Evolutionary conservation across 345 rosid species (phyloP), one percentile per base, ranked within the genome.

Genomic region (Geranium rotundifolium): DNA sequence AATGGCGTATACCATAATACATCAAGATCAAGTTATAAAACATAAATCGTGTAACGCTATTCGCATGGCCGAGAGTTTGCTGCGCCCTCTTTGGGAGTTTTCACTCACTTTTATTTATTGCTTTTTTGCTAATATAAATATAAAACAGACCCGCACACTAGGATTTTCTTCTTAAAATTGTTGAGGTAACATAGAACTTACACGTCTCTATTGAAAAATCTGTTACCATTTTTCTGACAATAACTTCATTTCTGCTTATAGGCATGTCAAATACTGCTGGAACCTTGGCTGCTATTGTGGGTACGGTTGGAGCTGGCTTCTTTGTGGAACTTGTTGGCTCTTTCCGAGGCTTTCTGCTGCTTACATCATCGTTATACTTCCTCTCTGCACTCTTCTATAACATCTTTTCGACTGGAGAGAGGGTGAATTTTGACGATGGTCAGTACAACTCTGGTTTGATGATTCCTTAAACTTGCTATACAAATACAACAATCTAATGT

Each of bases 271-370:
- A 85, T 63, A 85, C 99, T 37, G 95, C 84, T 5, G 97, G 96
- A 54, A 93, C 96, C 19, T 63, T 80, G 31, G 96, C 99, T 34
- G 99, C 99, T 56, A 89, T 93, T 75, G 57, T 86, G 65, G 99
- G 99, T 62, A 89, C 99, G 8, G 89, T 93, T 65, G 97, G 99
- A 77, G 80, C 90, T 72, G 97, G 96, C 69, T 93, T 81, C 80
- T 93, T 89, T 71, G 97, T 87, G 19, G 97, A 93, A 64, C 65
- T 82, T 54, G 78, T 86, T 39, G 97, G 99, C 55, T 93, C 99
- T 14, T 93, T 93, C 80, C 85, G 69, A 77, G 99, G 96, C 77
- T 89, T 93, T 72, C 79, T 93, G 75, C 55, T 85, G 69, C 86
- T 93, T 17, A 89, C 99, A 0, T 79, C 97, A 1, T 54, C 75